Conservation (phyloP, 2,329 filamentous ascomycete species). For the Xylaria sp. region DNA sequence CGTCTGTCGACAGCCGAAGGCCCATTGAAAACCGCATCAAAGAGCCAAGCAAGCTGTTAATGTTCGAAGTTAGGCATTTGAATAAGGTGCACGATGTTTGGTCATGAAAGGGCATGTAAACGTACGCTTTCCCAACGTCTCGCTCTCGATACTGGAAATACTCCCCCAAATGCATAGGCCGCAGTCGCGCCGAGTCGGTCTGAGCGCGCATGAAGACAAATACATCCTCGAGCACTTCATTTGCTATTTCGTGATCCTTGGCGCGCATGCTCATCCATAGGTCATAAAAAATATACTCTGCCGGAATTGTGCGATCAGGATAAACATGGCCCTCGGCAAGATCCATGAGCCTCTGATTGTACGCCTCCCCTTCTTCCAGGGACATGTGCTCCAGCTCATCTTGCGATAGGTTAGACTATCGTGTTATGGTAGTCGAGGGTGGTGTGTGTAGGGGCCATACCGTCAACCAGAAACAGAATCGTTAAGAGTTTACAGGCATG, state of each 20-base stretch:
- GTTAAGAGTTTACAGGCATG: conserved; percentile 54
- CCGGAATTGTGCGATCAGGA: conserved; percentile 50
- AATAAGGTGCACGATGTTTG: no score
- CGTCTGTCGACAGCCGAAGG: conserved; percentile 44
- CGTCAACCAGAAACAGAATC: conserved; percentile 56
- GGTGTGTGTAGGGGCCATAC: conserved; percentile 3
- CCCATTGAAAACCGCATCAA: conserved; percentile 52
- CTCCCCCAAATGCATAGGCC: conserved; percentile 44
- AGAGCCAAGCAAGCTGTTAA: not conserved
- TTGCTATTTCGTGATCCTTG: conserved; percentile 50
- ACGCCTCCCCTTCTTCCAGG: conserved; percentile 27
- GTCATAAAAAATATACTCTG: conserved; percentile 53
- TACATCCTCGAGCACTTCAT: conserved; percentile 52
- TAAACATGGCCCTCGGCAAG: conserved; percentile 47
- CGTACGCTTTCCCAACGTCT: conserved; percentile 55
- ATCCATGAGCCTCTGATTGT: conserved; percentile 47
- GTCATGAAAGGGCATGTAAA: not conserved
- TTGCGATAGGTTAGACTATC: not conserved
- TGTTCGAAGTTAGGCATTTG: no score
- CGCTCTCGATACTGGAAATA: conserved; percentile 54
- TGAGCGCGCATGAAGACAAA: conserved; percentile 56
- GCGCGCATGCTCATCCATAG: conserved; percentile 54
- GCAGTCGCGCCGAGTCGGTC: conserved; percentile 48
- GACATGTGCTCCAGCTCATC: conserved; percentile 29
- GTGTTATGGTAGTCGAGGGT: no score